Base-by-base conservation (phyloP, 2,329 filamentous ascomycete genomes). In the Colletotrichum sp. region DNA sequence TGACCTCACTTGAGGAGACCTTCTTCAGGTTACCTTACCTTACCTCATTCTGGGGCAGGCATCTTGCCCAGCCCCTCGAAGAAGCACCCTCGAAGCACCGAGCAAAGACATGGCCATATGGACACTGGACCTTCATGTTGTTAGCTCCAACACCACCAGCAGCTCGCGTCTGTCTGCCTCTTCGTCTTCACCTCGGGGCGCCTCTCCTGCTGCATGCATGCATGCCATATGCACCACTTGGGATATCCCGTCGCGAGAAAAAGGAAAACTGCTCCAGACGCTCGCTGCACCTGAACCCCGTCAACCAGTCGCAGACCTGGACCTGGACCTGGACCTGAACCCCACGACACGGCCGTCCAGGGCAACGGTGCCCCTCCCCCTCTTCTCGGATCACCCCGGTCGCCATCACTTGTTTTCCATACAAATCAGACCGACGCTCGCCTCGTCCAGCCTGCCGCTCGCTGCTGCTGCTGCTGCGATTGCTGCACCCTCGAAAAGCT, bases 371-470 rank as follows among this genome's bases (percentile, higher is more conserved):
- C 44, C 69, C 69, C 69, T 65, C 69, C 60, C 44, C 59, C 39
- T 71, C 69, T 57, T 55, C 69, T 71, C 69, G 63, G 57, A 73
- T 24, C 70, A 59, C 73, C 70, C 70, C 55, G 71, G 64, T 74
- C 71, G 32, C 34, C 60, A 60, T 60, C 65, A 64, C 74, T 73
- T 73, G 44, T 28, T 73, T 76, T 65, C 71, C 63, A 65, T 69
- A 76, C 74, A 73, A 76, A 69, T 52, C 70, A 71, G 69, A 55
- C 60, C n/a, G 30, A 57, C 60, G 69, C 69, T 71, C 69, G 69
- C 69, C 69, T 71, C 59, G 55, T 62, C 30, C 60, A 71, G 59
- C 34, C 63, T 72, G 52, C 39, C 55, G 64, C n/a, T 21, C 39
- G 24, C 57, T 70, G 34, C 36, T 44, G 32, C 67, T 34, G 32